Evolutionary conservation across 202 grass and related monocot genomes (phyloP).

Genomic region (Digitaria exilis): DNA sequence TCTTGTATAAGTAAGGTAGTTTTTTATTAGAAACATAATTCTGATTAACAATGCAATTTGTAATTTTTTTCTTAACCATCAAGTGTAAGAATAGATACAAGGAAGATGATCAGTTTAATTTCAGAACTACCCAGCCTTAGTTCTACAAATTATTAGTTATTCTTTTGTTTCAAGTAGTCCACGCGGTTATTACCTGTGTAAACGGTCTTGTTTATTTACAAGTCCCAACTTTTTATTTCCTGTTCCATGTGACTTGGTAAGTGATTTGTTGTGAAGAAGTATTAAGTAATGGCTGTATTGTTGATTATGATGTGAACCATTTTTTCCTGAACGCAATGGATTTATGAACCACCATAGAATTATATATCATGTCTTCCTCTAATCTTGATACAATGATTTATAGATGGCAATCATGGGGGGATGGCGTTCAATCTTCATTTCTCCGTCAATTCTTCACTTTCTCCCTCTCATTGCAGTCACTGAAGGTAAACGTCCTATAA

Average conservation of each 20-base stretch:
- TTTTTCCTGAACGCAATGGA: no score
- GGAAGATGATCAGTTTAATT: constrained; percentile 4
- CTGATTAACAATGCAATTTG: background rate
- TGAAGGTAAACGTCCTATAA: constrained; percentile 61
- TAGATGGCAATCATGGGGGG: constrained; percentile 89
- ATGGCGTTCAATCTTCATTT: constrained; percentile 50
- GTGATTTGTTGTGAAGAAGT: constrained; percentile 2
- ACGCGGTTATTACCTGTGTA: background rate
- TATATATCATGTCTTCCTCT: constrained; percentile 11
- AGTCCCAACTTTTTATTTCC: background rate
- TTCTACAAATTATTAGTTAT: constrained; percentile 17
- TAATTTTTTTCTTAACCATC: background rate
- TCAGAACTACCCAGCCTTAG: background rate
- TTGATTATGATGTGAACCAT: background rate
- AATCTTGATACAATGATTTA: constrained; percentile 47
- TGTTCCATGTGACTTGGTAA: constrained; percentile 15
- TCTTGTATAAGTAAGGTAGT: background rate
- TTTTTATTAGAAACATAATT: background rate
- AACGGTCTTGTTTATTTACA: background rate
- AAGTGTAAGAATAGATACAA: background rate
- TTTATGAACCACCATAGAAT: constrained; percentile 25
- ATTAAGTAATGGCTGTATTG: background rate
- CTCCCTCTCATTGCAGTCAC: constrained; percentile 66
- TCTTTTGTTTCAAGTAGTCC: constrained; percentile 15
- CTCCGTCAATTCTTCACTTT: constrained; percentile 61